These are phyloP conservation scores for Spatholobus suberectus DNA, from an alignment of 306 rosid genomes.

Conservation along the genomic window DNA sequence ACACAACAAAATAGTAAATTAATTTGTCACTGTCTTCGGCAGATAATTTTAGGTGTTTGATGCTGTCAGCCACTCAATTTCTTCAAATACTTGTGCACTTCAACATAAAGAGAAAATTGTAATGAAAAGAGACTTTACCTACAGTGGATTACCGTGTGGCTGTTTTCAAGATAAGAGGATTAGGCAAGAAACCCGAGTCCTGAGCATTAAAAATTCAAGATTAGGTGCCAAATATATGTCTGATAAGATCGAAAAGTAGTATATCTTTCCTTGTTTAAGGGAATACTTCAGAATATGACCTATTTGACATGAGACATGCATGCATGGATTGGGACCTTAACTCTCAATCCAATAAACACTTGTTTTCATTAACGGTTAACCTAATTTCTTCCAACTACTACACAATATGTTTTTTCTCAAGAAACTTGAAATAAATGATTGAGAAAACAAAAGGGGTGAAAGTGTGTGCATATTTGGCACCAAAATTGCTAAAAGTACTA, in stretches of 20 bases:
- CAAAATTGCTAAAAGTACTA: no score
- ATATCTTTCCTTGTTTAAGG: background rate
- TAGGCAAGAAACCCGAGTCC: background rate
- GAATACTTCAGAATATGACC: background rate
- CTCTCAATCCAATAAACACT: background rate
- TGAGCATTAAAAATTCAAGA: background rate
- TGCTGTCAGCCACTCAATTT: background rate
- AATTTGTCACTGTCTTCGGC: background rate
- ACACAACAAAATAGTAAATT: background rate
- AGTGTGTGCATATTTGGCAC: no score
- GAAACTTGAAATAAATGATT: no score
- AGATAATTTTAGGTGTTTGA: background rate
- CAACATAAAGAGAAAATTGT: background rate
- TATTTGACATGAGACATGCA: background rate
- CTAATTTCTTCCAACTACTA: no score
- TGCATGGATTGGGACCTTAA: conserved; percentile 6
- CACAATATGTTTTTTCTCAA: no score
- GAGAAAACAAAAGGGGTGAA: no score
- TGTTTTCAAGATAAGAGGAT: background rate
- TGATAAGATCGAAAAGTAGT: background rate
- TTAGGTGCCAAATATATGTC: background rate
- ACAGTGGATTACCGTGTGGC: background rate
- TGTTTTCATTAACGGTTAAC: no score
- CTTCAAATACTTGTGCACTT: background rate
- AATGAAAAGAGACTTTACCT: background rate